phyloP scores from a whole-genome alignment of 2,329 filamentous ascomycete species.

The Aureobasidium sp. region DNA sequence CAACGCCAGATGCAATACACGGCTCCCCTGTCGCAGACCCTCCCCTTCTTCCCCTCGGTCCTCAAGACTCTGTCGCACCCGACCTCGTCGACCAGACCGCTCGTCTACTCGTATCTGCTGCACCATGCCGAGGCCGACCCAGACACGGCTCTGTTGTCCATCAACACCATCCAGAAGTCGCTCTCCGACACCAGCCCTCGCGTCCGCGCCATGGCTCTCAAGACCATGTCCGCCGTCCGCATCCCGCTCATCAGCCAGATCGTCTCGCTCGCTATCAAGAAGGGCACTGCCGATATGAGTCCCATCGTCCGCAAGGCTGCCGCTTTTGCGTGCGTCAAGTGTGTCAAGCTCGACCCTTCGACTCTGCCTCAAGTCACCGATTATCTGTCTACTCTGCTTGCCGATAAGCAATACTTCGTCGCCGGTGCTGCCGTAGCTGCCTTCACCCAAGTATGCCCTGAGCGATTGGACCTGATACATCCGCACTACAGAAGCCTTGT shows the following conservation, averaged over 20 bases:
- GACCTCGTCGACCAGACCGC: conserved; percentile 91
- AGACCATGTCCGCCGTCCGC: conserved; percentile 95
- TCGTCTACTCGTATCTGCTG: conserved; percentile 97
- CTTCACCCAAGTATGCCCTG: conserved; percentile 83
- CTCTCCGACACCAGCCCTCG: conserved; percentile 88
- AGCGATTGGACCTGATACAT: conserved; percentile 81
- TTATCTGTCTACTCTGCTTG: conserved; percentile 68
- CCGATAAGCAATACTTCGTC: conserved; percentile 89
- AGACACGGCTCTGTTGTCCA: conserved; percentile 88
- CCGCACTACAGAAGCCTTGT: conserved; percentile 79
- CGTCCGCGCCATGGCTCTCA: conserved; percentile 81
- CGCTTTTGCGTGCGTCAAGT: conserved; percentile 90
- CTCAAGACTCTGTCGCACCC: conserved; percentile 96
- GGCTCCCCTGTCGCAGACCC: conserved; percentile 76
- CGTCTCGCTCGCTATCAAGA: conserved; percentile 90
- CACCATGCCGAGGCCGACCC: conserved; percentile 95
- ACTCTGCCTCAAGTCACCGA: conserved; percentile 81
- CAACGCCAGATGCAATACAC: conserved; percentile 81
- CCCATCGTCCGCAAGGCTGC: conserved; percentile 88
- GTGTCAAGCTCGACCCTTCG: conserved; percentile 80
- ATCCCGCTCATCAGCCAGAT: conserved; percentile 98
- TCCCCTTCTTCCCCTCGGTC: conserved; percentile 93
- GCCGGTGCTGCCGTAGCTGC: conserved; percentile 85
- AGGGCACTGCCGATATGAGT: conserved; percentile 88
- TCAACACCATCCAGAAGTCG: conserved; percentile 98